These are phyloP conservation scores for Myriosclerotinia scirpicola DNA, from an alignment of 2,329 filamentous ascomycete genomes.

Conservation along the genomic window DNA sequence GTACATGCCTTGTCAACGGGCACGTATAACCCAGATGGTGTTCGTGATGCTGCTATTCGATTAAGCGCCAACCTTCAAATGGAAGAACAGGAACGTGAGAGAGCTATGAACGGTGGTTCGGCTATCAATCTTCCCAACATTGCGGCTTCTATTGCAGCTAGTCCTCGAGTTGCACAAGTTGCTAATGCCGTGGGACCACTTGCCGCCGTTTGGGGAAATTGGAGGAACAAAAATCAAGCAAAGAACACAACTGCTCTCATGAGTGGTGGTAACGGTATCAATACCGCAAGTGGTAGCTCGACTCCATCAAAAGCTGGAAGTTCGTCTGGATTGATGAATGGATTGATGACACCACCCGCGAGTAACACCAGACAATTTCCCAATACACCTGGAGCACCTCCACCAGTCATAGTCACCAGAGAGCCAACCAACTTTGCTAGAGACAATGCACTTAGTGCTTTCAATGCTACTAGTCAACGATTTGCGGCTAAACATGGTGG, in stretches of 20 bases:
- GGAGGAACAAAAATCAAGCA: slow-evolving; percentile 61
- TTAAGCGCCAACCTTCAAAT: slow-evolving; percentile 94
- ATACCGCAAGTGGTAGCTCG: slow-evolving; percentile 24
- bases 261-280: slow-evolving; percentile 28
- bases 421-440: slow-evolving; percentile 46
- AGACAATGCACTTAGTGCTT: slow-evolving; percentile 49
- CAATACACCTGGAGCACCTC: slow-evolving; percentile 23
- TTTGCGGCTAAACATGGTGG: slow-evolving; percentile 51
- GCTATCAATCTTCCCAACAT: slow-evolving; percentile 71
- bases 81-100: slow-evolving; percentile 94
- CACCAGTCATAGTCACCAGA: slow-evolving; percentile 41
- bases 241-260: slow-evolving; percentile 42
- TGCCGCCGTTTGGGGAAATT: slow-evolving; percentile 95
- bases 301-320: slow-evolving; percentile 39
- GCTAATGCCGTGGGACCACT: slow-evolving; percentile 75
- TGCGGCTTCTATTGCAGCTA: slow-evolving; percentile 63
- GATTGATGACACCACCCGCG: slow-evolving; percentile 85
- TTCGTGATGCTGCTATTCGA: slow-evolving; percentile 88
- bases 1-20: slow-evolving; percentile 76
- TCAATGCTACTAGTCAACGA: slow-evolving; percentile 59
- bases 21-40: slow-evolving; percentile 71
- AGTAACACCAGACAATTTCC: slow-evolving; percentile 45
- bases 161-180: slow-evolving; percentile 80
- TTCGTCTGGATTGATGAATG: slow-evolving; percentile 65
- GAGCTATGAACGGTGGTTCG: slow-evolving; percentile 71